Percentiles rank a stretch among this genome's conserved stretches.
Conservation (phyloP, 768 basidiomycete species). For the Naganishia randhawae region DNA sequence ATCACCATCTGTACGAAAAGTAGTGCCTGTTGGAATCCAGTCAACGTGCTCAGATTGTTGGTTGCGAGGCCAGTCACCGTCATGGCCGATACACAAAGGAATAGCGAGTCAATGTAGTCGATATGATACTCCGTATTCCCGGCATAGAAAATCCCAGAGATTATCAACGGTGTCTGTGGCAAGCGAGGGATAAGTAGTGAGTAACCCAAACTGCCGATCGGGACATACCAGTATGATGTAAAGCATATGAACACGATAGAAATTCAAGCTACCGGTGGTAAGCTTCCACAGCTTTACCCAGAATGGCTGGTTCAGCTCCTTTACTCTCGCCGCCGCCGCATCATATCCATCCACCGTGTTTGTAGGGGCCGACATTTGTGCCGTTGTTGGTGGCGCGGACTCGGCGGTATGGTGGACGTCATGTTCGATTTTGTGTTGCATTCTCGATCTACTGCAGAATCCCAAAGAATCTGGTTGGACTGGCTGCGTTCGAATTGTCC, state of each 20-base stretch:
- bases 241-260: constrained; percentile 56
- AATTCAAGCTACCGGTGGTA: constrained; percentile 48
- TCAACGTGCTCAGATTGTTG: constrained; percentile 49
- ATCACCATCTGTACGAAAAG: constrained; percentile 60
- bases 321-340: neutral
- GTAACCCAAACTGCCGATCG: neutral
- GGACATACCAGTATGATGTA: constrained; percentile 52
- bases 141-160: constrained; percentile 76
- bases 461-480: neutral
- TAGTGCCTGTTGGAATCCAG: constrained; percentile 47
- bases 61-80: constrained; percentile 51
- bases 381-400: neutral
- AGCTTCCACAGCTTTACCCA: neutral
- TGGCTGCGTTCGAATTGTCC: neutral
- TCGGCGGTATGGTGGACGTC: neutral
- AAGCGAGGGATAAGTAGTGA: neutral
- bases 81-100: constrained; percentile 49
- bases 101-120: constrained; percentile 50
- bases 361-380: neutral
- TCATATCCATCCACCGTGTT: neutral
- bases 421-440: neutral
- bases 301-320: constrained; percentile 15
- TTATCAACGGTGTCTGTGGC: constrained; percentile 63
- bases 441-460: neutral
- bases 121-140: constrained; percentile 60